Conservation (phyloP, 2,329 filamentous ascomycete species). For the Apiospora kogelbergensis region DNA sequence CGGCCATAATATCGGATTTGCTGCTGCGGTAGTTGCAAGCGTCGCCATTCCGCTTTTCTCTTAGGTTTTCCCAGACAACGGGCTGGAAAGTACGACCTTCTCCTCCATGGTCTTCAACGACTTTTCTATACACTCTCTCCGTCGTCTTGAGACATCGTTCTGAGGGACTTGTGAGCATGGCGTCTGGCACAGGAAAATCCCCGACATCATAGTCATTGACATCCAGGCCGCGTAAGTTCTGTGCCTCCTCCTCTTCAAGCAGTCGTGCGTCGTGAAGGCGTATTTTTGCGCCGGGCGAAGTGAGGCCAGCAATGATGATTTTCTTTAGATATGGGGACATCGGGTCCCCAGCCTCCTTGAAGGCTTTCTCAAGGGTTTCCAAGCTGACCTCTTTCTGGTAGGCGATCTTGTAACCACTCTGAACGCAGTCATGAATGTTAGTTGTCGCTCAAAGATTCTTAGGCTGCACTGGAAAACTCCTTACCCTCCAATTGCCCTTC, state of each 20-base stretch:
- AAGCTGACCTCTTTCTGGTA: background rate
- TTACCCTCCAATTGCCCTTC: constrained; percentile 12
- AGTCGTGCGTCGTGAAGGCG: constrained; percentile 15
- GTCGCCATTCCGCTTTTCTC: constrained; percentile 19
- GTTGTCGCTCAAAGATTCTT: background rate
- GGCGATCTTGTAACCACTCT: background rate
- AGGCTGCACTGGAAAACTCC: background rate
- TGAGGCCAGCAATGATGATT: background rate
- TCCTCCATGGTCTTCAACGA: background rate
- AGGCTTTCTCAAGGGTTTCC: background rate
- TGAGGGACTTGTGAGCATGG: constrained; percentile 18
- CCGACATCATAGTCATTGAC: background rate
- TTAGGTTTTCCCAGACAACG: constrained; percentile 17
- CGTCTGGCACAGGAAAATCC: constrained; percentile 12
- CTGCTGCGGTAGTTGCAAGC: constrained; percentile 18
- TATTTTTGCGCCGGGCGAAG: background rate
- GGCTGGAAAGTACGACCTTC: constrained; percentile 7
- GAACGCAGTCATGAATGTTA: background rate
- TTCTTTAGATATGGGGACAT: background rate
- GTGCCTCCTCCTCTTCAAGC: constrained; percentile 12
- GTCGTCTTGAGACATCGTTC: constrained; percentile 17
- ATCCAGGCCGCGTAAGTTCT: background rate
- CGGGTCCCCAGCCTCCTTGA: background rate
- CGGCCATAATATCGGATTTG: background rate
- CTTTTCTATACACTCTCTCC: background rate